Percentiles rank a stretch among this genome's conserved stretches.
phyloP scores from a whole-genome alignment of 495 filamentous ascomycete species.

The Neohortaea acidophila region DNA sequence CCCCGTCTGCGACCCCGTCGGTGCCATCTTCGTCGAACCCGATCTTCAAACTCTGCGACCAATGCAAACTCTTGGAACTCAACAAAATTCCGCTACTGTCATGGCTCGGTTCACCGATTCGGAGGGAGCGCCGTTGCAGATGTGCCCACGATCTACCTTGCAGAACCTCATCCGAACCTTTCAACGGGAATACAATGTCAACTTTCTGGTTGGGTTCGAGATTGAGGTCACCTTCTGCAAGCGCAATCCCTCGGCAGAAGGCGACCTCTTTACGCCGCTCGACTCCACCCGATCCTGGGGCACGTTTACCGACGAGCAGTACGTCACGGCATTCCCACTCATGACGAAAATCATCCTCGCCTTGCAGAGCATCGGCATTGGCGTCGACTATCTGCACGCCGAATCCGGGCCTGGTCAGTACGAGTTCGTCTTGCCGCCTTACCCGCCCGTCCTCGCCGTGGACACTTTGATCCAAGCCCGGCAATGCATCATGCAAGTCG shows the following conservation, averaged over 20 bases:
- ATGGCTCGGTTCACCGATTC: slow-evolving; percentile 38
- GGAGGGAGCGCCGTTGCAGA: slow-evolving; percentile 42
- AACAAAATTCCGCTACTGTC: slow-evolving; percentile 17
- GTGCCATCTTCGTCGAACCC: slow-evolving; percentile 30
- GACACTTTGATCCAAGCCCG: slow-evolving; percentile 61
- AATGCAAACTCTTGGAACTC: slow-evolving; percentile 18
- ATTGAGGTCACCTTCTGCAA: slow-evolving; percentile 63
- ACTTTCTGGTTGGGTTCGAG: slow-evolving; percentile 63
- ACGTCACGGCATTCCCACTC: slow-evolving; percentile 39
- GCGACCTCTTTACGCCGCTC: slow-evolving; percentile 23
- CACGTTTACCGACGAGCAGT: slow-evolving; percentile 38
- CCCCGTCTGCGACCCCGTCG: slow-evolving; percentile 40
- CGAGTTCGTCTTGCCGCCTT: slow-evolving; percentile 60
- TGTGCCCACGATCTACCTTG: slow-evolving; percentile 33
- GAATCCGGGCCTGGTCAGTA: slow-evolving; percentile 64
- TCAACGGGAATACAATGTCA: slow-evolving; percentile 26
- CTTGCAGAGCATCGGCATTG: slow-evolving; percentile 45
- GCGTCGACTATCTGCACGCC: slow-evolving; percentile 60
- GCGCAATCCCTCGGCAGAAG: slow-evolving; percentile 15
- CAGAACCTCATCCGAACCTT: slow-evolving; percentile 16
- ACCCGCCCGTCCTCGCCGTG: slow-evolving; percentile 48
- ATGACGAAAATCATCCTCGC: slow-evolving; percentile 47
- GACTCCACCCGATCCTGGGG: slow-evolving; percentile 48
- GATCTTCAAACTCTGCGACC: slow-evolving; percentile 21
- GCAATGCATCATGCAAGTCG: slow-evolving; percentile 46